phyloP scores from a whole-genome alignment of 2,329 filamentous ascomycete species.

The Colletotrichum chlorophyti region DNA sequence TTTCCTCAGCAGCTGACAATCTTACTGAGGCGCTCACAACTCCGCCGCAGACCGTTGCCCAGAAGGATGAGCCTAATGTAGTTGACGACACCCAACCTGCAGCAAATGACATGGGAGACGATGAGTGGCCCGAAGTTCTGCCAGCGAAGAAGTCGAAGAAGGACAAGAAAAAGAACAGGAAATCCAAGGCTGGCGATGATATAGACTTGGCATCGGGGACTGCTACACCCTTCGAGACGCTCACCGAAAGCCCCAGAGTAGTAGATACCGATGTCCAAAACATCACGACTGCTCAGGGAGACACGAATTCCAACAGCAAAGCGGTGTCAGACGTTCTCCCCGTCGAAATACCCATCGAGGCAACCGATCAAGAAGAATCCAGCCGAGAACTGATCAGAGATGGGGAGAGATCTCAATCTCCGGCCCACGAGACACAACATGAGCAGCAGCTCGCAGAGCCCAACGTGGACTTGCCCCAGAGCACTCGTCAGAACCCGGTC shows the following conservation, averaged over 20 bases:
- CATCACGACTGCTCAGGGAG: neutral
- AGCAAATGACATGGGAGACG: neutral
- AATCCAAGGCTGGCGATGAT: neutral
- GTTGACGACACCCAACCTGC: neutral
- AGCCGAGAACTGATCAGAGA: neutral
- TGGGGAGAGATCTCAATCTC: neutral
- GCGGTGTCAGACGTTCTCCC: neutral
- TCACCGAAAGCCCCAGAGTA: neutral
- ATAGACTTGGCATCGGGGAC: constrained; percentile 1
- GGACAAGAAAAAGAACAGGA: constrained; percentile 30
- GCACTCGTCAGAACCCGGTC: neutral
- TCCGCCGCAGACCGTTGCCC: neutral
- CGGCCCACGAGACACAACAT: neutral
- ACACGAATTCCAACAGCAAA: neutral
- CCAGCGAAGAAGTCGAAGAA: constrained; percentile 29
- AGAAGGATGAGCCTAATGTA: neutral
- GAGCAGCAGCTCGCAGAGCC: neutral
- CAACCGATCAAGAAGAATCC: neutral
- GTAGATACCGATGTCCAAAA: neutral
- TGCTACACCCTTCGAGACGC: constrained; percentile 20
- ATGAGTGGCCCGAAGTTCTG: neutral
- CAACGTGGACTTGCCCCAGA: no score
- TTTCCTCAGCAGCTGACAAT: no score
- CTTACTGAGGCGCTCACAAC: neutral
- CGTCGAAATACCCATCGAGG: neutral